Conservation (phyloP, 2,329 filamentous ascomycete genomes). For the Phyllosticta capitalensis region DNA sequence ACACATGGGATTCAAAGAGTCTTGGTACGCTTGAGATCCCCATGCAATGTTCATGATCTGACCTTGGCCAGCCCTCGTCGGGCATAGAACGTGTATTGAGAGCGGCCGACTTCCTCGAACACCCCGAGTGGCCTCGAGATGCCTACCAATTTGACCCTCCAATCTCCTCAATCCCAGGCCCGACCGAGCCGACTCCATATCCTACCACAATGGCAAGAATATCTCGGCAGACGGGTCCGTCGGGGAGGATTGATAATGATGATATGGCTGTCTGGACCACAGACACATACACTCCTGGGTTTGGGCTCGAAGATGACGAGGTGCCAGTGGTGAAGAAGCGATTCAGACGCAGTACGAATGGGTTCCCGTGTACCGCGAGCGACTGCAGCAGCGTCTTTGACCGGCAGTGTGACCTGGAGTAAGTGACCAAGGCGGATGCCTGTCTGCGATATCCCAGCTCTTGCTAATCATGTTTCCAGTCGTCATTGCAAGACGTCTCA, state of each 20-base stretch:
- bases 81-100: neutral
- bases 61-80: neutral
- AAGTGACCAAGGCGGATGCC: neutral
- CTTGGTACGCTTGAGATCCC: neutral
- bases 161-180: neutral
- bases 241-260: neutral
- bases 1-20: neutral
- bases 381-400: neutral
- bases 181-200: neutral
- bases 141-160: neutral
- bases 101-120: neutral
- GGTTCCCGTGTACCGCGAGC: neutral
- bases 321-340: neutral
- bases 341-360: neutral
- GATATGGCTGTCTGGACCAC: neutral
- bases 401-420: neutral
- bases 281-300: neutral
- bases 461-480: neutral
- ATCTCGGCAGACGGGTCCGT: neutral
- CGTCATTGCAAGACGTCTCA: constrained; percentile 4
- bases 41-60: neutral
- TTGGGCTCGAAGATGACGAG: neutral
- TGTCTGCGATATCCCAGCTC: neutral
- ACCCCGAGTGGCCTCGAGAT: neutral
- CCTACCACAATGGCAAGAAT: neutral